phyloP scores from a whole-genome alignment of 495 filamentous ascomycete species.

The Hypoxylon subgilvum region DNA sequence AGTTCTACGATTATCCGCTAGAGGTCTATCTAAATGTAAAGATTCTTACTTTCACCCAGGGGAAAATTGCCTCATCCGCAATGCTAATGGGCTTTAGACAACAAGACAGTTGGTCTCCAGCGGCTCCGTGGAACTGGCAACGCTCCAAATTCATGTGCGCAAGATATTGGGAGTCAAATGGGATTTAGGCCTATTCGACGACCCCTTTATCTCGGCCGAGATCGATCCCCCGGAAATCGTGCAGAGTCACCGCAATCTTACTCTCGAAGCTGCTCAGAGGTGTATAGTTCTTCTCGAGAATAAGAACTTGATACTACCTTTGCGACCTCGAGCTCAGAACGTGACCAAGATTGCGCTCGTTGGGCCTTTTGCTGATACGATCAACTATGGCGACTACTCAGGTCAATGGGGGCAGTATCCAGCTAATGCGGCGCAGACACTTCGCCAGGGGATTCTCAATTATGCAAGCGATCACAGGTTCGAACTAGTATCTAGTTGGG shows the following conservation, averaged over 20 bases:
- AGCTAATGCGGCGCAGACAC: constrained; percentile 44
- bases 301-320: constrained; percentile 45
- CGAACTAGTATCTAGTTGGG: constrained; percentile 50
- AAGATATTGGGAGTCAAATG: constrained; percentile 48
- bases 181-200: constrained; percentile 48
- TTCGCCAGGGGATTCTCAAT: constrained; percentile 48
- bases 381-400: constrained; percentile 54
- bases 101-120: constrained; percentile 46
- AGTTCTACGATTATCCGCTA: constrained; percentile 43
- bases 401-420: constrained; percentile 50
- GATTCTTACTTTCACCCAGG: not conserved
- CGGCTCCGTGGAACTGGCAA: constrained; percentile 40
- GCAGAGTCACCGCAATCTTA: constrained; percentile 36
- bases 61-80: not conserved
- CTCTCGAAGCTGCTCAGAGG: constrained; percentile 48
- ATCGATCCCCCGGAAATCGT: constrained; percentile 43
- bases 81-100: constrained; percentile 32
- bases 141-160: constrained; percentile 44
- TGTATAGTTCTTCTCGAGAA: constrained; percentile 50
- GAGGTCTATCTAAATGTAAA: constrained; percentile 41
- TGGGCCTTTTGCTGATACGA: constrained; percentile 50
- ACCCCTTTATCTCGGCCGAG: constrained; percentile 42
- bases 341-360: constrained; percentile 47
- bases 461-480: constrained; percentile 37
- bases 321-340: constrained; percentile 36